Percentiles rank a stretch among this genome's conserved stretches.
These are phyloP conservation scores for Eucalyptus pumila DNA, from an alignment of 345 rosid genomes.

Conservation along the genomic window DNA sequence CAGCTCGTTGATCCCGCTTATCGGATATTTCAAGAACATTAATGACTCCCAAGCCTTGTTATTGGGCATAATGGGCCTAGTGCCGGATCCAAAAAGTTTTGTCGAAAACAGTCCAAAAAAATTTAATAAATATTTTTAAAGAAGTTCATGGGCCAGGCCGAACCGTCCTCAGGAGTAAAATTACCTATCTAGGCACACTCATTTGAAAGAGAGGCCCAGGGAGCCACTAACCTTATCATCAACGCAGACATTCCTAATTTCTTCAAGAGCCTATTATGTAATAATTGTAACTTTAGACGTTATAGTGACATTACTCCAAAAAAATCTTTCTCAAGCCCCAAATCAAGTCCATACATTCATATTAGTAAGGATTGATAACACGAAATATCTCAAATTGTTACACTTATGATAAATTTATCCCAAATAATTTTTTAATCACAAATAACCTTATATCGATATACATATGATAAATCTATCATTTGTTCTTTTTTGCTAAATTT, in stretches of 20 bases:
- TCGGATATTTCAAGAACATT: neutral
- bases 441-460: accelerated
- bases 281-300: neutral
- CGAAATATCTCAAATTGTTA: accelerated
- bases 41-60: neutral
- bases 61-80: neutral
- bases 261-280: neutral
- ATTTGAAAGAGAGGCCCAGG: neutral
- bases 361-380: too few relatives aligned
- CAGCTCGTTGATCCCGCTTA: neutral
- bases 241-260: neutral
- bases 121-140: neutral
- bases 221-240: neutral
- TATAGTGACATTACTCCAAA: neutral
- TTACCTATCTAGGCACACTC: neutral
- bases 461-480: accelerated
- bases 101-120: neutral
- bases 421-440: too few relatives aligned
- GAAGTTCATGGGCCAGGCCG: neutral
- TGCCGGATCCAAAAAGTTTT: neutral
- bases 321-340: neutral
- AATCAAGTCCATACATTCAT: neutral
- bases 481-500: accelerated
- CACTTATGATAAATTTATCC: accelerated
- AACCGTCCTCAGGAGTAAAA: neutral